These are phyloP conservation scores for Beauveria varroae DNA, from an alignment of 2,329 filamentous ascomycete genomes.

Conservation along the genomic window DNA sequence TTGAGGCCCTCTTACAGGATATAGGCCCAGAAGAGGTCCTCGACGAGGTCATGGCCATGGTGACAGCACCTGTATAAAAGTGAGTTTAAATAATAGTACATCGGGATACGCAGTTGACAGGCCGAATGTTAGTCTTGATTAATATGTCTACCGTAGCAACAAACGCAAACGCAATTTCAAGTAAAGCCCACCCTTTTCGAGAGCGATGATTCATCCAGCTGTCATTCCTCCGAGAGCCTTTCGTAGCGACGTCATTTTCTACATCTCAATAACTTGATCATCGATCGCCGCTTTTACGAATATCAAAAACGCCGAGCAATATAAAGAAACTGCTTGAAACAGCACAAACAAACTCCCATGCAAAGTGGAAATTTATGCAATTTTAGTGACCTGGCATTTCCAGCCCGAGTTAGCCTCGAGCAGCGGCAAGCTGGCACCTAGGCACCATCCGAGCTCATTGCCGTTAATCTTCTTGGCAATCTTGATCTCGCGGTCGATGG, in stretches of 20 bases:
- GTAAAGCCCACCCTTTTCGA: neutral
- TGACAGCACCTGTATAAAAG: constrained; percentile 41
- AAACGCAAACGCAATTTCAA: neutral
- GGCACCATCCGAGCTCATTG: constrained; percentile 95
- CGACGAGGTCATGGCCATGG: constrained; percentile 53
- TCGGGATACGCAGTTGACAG: neutral
- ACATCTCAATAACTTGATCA: neutral
- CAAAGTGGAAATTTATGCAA: constrained; percentile 44
- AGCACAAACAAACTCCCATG: constrained; percentile 10
- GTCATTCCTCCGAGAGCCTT: neutral
- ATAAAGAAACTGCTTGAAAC: neutral
- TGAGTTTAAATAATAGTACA: neutral
- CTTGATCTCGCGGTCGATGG: constrained; percentile 88
- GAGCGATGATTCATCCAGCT: neutral
- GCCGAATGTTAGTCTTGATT: neutral
- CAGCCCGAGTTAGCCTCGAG: constrained; percentile 77
- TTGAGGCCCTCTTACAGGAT: constrained; percentile 58
- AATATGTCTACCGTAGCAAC: constrained; percentile 4
- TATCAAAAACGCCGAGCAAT: neutral
- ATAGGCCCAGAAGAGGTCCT: constrained; percentile 55
- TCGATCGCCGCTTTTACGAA: neutral
- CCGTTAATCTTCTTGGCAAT: constrained; percentile 98
- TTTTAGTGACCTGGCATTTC: constrained; percentile 70
- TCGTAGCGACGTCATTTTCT: neutral
- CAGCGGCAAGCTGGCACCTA: constrained; percentile 87